Conservation (phyloP, 306 rosid species). For the Pueraria montana region DNA sequence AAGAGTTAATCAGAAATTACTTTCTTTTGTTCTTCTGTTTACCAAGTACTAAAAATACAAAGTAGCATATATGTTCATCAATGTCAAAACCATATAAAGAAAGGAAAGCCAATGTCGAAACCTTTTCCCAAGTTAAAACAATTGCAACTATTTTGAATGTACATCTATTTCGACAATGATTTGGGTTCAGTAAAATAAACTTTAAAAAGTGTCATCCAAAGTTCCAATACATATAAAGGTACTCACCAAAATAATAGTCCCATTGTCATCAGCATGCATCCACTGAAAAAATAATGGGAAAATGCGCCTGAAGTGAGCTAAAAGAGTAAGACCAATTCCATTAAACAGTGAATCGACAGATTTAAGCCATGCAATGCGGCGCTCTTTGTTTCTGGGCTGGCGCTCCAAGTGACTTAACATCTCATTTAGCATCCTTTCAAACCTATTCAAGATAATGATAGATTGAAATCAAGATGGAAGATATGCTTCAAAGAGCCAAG, state of each 20-base stretch:
- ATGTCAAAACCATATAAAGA: conserved; percentile 23
- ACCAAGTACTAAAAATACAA: conserved; percentile 18
- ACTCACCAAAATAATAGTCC: conserved; percentile 84
- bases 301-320: conserved; percentile 90
- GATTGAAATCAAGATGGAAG: conserved; percentile 26
- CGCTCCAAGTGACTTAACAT: conserved; percentile 97
- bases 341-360: conserved; percentile 65
- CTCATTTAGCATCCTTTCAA: conserved; percentile 84
- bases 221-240: conserved; percentile 3
- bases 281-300: conserved; percentile 91
- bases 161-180: conserved; percentile 16
- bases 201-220: conserved; percentile 18
- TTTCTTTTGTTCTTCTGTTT: neutral
- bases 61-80: conserved; percentile 30
- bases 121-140: conserved; percentile 23
- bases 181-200: conserved; percentile 13
- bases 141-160: conserved; percentile 9
- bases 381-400: conserved; percentile 88
- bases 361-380: conserved; percentile 89
- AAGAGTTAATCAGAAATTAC: conserved; percentile 24
- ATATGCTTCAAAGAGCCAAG: conserved; percentile 29
- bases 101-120: conserved; percentile 27
- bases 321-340: conserved; percentile 74
- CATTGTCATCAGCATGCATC: conserved; percentile 92
- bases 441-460: conserved; percentile 61